Percentiles rank a stretch among this genome's conserved stretches.
Evolutionary conservation across 805 yeast genomes (phyloP).

Genomic region (Candida fluviatilis): DNA sequence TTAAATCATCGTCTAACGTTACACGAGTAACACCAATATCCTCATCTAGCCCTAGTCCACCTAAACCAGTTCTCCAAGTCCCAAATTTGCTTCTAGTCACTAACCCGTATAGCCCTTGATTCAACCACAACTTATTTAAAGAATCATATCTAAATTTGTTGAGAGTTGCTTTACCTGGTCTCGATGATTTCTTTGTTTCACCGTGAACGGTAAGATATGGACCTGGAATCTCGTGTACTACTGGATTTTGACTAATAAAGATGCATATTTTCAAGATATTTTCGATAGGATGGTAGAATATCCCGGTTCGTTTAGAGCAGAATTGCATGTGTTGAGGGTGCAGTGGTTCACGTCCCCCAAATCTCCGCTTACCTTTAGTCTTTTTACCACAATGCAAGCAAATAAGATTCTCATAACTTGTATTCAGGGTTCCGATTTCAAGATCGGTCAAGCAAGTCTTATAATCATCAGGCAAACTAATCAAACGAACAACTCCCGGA

Average conservation of each 20-base stretch:
- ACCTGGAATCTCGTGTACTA: slow-evolving; percentile 43
- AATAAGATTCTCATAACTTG: slow-evolving; percentile 18
- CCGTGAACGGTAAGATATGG: slow-evolving; percentile 77
- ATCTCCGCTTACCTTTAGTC: slow-evolving; percentile 12
- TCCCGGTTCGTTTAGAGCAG: slow-evolving; percentile 21
- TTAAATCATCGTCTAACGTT: background rate
- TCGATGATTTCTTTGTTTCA: slow-evolving; percentile 57
- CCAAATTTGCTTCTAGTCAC: slow-evolving; percentile 32
- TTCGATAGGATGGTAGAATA: slow-evolving; percentile 23
- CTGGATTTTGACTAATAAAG: slow-evolving; percentile 20
- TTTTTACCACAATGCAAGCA: slow-evolving; percentile 35
- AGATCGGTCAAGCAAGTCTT: slow-evolving; percentile 18
- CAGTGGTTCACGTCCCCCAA: slow-evolving; percentile 7
- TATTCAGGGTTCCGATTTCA: slow-evolving; percentile 13
- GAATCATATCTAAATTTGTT: slow-evolving; percentile 50
- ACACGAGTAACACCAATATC: slow-evolving; percentile 5
- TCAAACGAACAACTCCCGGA: slow-evolving; percentile 52
- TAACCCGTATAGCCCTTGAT: slow-evolving; percentile 52
- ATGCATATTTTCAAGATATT: slow-evolving; percentile 22
- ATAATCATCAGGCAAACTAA: slow-evolving; percentile 47
- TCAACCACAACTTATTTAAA: slow-evolving; percentile 58
- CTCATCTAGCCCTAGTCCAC: slow-evolving; percentile 17
- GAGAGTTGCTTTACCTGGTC: slow-evolving; percentile 55
- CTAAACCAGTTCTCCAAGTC: slow-evolving; percentile 14
- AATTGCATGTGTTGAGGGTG: slow-evolving; percentile 24